These are phyloP conservation scores for Mycosphaerelloides madeirae DNA, from an alignment of 2,329 filamentous ascomycete species.

Conservation along the genomic window DNA sequence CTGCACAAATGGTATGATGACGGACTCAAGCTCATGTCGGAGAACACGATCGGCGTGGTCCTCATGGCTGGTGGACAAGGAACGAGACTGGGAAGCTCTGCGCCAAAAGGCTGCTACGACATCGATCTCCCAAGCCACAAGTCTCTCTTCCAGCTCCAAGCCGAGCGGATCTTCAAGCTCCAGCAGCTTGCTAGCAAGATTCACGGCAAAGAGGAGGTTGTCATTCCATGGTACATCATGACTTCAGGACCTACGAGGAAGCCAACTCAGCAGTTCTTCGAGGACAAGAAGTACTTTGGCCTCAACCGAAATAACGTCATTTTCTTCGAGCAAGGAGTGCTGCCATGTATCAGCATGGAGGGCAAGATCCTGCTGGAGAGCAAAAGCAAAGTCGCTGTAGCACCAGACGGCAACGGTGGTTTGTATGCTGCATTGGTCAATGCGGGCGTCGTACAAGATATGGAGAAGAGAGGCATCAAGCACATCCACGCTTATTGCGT, in stretches of 20 bases:
- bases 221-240: conserved; percentile 99
- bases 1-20: conserved; percentile 77
- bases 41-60: conserved; percentile 75
- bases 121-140: conserved; percentile 91
- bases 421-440: conserved; percentile 87
- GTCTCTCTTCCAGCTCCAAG: conserved; percentile 96
- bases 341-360: conserved; percentile 95
- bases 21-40: conserved; percentile 60
- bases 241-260: conserved; percentile 89
- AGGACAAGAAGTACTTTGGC: conserved; percentile 86
- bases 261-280: conserved; percentile 90
- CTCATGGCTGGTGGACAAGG: conserved; percentile 97
- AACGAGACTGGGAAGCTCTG: conserved; percentile 87
- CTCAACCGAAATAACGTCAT: conserved; percentile 77
- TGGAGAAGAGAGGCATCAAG: conserved; percentile 82
- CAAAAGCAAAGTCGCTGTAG: conserved; percentile 87
- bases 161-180: conserved; percentile 83
- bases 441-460: conserved; percentile 76
- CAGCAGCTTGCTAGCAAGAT: conserved; percentile 74
- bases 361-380: conserved; percentile 92
- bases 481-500: conserved; percentile 98
- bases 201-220: conserved; percentile 55
- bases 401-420: conserved; percentile 94
- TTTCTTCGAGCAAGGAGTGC: conserved; percentile 93
- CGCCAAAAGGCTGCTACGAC: conserved; percentile 95